Conservation (phyloP, 2,329 filamentous ascomycete species). For the Colletotrichum kahawae region DNA sequence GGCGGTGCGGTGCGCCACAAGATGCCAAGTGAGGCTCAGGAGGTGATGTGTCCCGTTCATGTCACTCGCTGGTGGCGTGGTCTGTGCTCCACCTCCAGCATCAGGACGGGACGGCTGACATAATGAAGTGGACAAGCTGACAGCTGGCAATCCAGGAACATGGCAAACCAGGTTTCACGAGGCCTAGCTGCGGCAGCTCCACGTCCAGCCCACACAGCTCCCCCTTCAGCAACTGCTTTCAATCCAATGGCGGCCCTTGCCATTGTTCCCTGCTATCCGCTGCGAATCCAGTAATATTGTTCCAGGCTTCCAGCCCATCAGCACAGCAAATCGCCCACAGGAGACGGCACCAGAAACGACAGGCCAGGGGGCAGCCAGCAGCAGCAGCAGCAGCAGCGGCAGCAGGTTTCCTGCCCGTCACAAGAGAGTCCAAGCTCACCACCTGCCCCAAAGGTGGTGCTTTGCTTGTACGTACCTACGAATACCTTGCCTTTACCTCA, state of each 20-base stretch:
- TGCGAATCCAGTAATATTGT: slow-evolving; percentile 8
- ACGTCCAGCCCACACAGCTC: background rate
- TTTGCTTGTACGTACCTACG: background rate
- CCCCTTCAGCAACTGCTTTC: background rate
- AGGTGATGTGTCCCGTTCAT: background rate
- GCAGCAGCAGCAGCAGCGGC: background rate
- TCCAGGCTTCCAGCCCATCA: slow-evolving; percentile 13
- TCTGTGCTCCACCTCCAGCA: background rate
- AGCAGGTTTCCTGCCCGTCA: background rate
- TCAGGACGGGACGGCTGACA: background rate
- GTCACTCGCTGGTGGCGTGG: background rate
- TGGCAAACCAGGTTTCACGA: background rate
- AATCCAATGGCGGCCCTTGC: background rate
- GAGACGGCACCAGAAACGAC: background rate
- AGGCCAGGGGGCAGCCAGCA: background rate
- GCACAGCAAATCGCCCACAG: background rate
- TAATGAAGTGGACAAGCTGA: background rate
- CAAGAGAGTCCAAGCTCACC: slow-evolving; percentile 14
- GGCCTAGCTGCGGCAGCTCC: background rate
- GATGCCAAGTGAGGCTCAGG: background rate
- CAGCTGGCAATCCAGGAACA: background rate
- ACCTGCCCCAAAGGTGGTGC: slow-evolving; percentile 4
- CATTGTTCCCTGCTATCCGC: background rate
- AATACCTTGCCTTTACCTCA: no score
- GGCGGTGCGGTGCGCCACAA: background rate